phyloP scores from a whole-genome alignment of 441 rosid genomes.

The Croton setiger region DNA sequence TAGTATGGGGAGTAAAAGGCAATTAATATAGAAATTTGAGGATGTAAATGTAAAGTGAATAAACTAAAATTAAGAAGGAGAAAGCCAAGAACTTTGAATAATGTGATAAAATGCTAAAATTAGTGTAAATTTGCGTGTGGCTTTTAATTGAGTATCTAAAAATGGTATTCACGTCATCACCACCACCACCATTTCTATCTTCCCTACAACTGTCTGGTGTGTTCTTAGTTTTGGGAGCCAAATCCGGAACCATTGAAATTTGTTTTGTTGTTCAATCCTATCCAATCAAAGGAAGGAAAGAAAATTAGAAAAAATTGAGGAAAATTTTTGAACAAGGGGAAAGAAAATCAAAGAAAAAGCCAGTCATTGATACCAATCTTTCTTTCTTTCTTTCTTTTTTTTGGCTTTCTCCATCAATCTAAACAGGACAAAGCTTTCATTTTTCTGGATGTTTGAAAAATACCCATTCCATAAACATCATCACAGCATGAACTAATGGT shows the following conservation, averaged over 20 bases:
- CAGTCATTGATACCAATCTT: constrained; percentile 23
- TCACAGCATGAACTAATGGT: no score
- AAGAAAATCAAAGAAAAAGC: constrained; percentile 25
- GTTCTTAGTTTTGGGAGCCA: constrained; percentile 64
- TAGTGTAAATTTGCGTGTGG: constrained; percentile 1
- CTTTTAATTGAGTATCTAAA: constrained; percentile 23
- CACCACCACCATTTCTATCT: constrained; percentile 37
- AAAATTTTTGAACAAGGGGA: neutral
- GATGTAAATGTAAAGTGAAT: neutral
- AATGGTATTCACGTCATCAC: constrained; percentile 35
- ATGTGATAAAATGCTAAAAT: neutral
- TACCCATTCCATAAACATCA: constrained; percentile 21
- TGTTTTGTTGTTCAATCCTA: constrained; percentile 29
- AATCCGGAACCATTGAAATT: constrained; percentile 44
- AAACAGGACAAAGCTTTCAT: constrained; percentile 23
- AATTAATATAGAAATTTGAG: neutral
- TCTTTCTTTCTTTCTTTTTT: constrained; percentile 30
- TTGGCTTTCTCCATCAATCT: constrained; percentile 42
- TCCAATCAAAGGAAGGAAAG: constrained; percentile 24
- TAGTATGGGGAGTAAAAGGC: neutral
- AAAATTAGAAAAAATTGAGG: neutral
- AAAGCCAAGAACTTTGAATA: neutral
- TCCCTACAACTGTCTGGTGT: constrained; percentile 72
- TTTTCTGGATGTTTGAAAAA: constrained; percentile 21
- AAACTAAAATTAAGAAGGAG: neutral